Base-by-base conservation (phyloP, 2,329 filamentous ascomycete genomes). In the Volutella citrinella region DNA sequence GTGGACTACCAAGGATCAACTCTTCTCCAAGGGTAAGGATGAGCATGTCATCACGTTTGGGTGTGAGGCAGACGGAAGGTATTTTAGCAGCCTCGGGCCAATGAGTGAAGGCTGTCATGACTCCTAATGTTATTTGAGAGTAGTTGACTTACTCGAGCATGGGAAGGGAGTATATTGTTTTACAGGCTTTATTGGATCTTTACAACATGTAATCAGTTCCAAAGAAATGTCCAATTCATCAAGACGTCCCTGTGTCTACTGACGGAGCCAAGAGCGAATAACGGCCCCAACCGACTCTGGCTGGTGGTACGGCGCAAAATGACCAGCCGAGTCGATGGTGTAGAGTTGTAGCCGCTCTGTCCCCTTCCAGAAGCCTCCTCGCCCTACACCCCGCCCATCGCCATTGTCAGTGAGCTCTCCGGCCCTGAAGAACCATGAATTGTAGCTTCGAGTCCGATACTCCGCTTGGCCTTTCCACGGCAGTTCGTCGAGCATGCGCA, bases 241-340 rank as follows among this genome's bases (percentile, higher is more conserved):
- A n/a, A n/a, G n/a, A n/a, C n/a, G n/a, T n/a, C n/a, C n/a, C n/a
- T n/a, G n/a, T n/a, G n/a, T n/a, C n/a, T n/a, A n/a, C n/a, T n/a
- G n/a, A n/a, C n/a, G n/a, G n/a, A 45, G 38, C 43, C 43, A 45
- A 2, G 22, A 11, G 12, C 42, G 11, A 3, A 45, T 23, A 1
- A 42, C 19, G 1, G 43, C 43, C 0, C 43, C 38, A 1, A 45
- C 19, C 1, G 43, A 33, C 15, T 45, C 42, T 12, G 43, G 43
- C 9, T 45, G 38, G 5, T 45, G 23, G 6, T 25, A 22, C 7
- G 43, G 27, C 13, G 27, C 13, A 2, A 48, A 1, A 11, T 48
- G 44, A 0, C 44, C 44, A 1, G 44, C 44, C 2, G 45, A 40
- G 1, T 47, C 44, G 19, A 48, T 34, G 19, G 44, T 27, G 15